Evolutionary conservation across 805 yeast species (phyloP), one percentile per base, ranked within the genome.

Genomic region (Ogataea ganodermae): DNA sequence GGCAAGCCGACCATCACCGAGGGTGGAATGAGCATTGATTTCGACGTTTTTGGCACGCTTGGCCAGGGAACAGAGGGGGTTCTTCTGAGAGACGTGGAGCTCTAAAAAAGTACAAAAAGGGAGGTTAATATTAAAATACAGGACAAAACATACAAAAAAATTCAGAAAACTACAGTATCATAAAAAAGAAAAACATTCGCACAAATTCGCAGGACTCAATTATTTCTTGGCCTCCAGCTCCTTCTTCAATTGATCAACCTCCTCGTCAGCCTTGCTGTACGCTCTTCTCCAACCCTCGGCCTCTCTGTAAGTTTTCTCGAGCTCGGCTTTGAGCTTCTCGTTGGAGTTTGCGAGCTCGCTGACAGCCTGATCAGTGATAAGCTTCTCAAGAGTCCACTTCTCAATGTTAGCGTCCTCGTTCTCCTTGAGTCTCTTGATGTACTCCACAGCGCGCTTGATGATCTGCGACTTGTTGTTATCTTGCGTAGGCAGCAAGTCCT

Each of bases 351-450:
- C 80, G 57, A 92, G 77, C 68, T 91, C 96, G 52, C 86, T 80
- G 44, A 90, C 85, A 10, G 92, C 90, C 70, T 92, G 98, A 66
- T 91, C 97, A 30, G 92, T 85, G 53, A 90, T 76, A 52, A 94
- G 76, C 71, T 92, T 92, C 68, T 92, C 97, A 61, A 92, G 75
- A 5, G 97, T 91, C 89, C 96, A 89, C 72, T 94, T 92, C 69
- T 92, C 97, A 59, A 89, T 84, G 63, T 88, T 87, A 60, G 86
- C 83, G 67, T 81, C 84, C 68, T 91, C 97, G 59, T 88, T 89
- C 59, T 89, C 96, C 69, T 90, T 88, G 63, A 94, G 78, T 68
- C 91, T 80, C 67, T 85, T 83, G 65, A 94, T 94, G 62, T 86
- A 89, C 63, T 91, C 97, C 27, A 89, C 92, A 3, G 96, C 96